These are phyloP conservation scores for Mariannaea elegans DNA, from an alignment of 2,329 filamentous ascomycete genomes.

Conservation along the genomic window DNA sequence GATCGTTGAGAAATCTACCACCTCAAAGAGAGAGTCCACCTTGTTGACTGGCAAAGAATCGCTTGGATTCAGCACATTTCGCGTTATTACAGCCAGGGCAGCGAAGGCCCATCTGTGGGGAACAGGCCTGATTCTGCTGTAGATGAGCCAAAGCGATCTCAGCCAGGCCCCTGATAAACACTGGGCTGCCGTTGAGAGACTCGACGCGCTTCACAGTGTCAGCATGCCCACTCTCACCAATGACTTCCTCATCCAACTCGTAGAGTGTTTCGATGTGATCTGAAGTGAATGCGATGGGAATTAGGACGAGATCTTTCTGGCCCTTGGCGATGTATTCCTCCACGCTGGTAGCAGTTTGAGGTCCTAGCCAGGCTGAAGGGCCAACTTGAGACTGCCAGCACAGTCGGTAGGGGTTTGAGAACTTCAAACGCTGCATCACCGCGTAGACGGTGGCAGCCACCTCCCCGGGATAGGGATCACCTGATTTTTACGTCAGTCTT, in stretches of 20 bases:
- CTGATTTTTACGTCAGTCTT: constrained; percentile 53
- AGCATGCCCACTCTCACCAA: constrained; percentile 80
- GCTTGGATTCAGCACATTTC: constrained; percentile 81
- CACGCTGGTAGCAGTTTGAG: constrained; percentile 90
- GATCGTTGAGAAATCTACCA: not conserved
- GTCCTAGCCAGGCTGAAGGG: constrained; percentile 92
- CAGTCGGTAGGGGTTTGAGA: constrained; percentile 89
- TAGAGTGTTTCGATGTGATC: constrained; percentile 98
- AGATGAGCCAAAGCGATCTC: constrained; percentile 87
- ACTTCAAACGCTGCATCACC: constrained; percentile 91
- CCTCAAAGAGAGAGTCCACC: constrained; percentile 32
- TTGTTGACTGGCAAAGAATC: constrained; percentile 65
- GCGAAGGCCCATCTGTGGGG: constrained; percentile 85
- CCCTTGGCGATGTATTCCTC: constrained; percentile 90
- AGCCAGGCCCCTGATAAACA: constrained; percentile 90
- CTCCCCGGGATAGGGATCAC: constrained; percentile 94
- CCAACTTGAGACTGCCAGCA: constrained; percentile 99
- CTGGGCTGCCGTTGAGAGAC: constrained; percentile 87
- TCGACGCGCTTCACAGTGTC: constrained; percentile 90
- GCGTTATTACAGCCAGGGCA: constrained; percentile 95
- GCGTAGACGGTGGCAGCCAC: constrained; percentile 96
- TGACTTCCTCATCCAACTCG: constrained; percentile 94
- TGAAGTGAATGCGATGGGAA: constrained; percentile 98
- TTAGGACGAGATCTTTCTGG: constrained; percentile 87
- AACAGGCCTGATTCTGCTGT: constrained; percentile 72